Conservation (phyloP, 148 eudicot genomes). For the Polygonum maritimum region DNA sequence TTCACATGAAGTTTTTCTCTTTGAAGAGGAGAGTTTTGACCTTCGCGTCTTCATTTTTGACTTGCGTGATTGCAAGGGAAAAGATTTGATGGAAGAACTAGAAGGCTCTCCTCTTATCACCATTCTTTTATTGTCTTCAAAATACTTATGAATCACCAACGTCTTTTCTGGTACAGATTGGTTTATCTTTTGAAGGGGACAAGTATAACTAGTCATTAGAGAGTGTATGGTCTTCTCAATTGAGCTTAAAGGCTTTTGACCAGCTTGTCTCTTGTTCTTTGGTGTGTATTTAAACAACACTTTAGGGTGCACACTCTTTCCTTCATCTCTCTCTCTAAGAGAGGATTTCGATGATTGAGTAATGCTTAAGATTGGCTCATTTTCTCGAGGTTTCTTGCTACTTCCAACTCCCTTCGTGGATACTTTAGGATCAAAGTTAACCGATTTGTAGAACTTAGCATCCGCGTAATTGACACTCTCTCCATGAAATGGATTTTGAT, state of each 20-base stretch:
- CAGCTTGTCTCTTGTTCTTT: not conserved
- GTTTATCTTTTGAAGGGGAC: not conserved
- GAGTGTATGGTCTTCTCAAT: not conserved
- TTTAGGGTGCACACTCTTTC: not conserved
- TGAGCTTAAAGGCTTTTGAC: not conserved
- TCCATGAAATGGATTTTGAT: not conserved
- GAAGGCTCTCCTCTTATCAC: not conserved
- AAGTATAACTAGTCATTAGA: not conserved
- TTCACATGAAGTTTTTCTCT: not conserved
- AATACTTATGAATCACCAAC: not conserved
- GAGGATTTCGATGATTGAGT: not conserved
- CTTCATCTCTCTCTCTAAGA: not conserved
- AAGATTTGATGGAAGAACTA: not conserved
- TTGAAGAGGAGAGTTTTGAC: not conserved
- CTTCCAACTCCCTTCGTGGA: not conserved
- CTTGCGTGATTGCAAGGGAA: not conserved
- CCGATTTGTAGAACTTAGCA: not conserved
- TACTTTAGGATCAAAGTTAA: not conserved
- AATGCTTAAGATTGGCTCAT: too few relatives aligned
- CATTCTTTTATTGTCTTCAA: not conserved
- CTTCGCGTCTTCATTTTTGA: not conserved
- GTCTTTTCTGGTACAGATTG: not conserved
- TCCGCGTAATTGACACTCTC: not conserved
- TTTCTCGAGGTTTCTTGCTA: too few relatives aligned
- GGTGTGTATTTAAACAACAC: not conserved